These are phyloP conservation scores for Botrytis medusae DNA, from an alignment of 2,329 filamentous ascomycete genomes.

Conservation along the genomic window DNA sequence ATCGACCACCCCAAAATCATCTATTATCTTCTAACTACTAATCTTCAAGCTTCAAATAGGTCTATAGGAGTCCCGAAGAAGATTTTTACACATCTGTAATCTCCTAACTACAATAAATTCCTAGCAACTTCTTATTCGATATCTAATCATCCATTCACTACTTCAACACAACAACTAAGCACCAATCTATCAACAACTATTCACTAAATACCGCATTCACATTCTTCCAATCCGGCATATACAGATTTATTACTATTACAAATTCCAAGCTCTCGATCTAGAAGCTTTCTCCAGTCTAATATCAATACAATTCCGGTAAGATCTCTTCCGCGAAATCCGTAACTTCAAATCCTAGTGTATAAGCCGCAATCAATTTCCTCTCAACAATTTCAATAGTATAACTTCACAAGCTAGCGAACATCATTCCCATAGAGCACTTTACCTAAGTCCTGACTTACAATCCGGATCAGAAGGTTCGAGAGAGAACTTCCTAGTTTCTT, in stretches of 20 bases:
- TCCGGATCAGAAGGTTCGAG: background rate
- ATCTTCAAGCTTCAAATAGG: background rate
- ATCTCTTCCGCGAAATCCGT: background rate
- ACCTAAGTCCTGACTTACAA: background rate
- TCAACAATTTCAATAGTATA: background rate
- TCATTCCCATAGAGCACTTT: background rate
- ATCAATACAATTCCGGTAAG: background rate
- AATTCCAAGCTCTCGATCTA: background rate
- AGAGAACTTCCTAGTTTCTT: background rate
- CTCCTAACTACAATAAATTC: background rate
- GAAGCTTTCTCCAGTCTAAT: background rate
- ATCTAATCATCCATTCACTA: background rate
- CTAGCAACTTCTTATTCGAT: background rate
- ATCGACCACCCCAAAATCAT: background rate
- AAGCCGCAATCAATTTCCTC: background rate
- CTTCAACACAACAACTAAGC: background rate
- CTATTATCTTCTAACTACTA: background rate
- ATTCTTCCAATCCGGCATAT: background rate
- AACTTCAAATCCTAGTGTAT: background rate
- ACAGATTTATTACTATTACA: background rate
- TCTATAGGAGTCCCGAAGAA: background rate
- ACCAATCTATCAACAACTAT: background rate
- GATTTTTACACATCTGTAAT: background rate
- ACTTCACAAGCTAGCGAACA: background rate
- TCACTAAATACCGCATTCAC: background rate